These are phyloP conservation scores for Leccinum uliginosum DNA, from an alignment of 768 basidiomycete genomes.

Conservation along the genomic window DNA sequence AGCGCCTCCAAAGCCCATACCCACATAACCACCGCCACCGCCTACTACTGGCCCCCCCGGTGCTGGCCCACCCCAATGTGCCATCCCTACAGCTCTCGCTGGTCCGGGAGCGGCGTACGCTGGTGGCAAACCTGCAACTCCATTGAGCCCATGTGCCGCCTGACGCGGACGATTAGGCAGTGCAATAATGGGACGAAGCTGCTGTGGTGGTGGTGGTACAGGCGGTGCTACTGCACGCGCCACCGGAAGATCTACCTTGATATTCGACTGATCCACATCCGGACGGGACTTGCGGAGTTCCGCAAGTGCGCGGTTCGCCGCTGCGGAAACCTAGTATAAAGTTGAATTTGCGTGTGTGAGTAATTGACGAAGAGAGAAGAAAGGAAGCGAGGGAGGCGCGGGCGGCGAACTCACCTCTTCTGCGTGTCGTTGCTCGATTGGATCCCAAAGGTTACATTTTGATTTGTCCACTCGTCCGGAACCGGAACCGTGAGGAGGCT, in stretches of 20 bases:
- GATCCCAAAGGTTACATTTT: slow-evolving; percentile 69
- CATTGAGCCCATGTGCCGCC: not conserved
- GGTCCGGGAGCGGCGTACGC: not conserved
- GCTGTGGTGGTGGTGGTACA: not conserved
- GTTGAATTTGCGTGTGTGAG: not conserved
- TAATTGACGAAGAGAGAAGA: slow-evolving; percentile 13
- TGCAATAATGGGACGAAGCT: not conserved
- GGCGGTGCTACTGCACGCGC: not conserved
- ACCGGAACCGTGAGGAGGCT: slow-evolving; percentile 22
- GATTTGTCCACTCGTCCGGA: slow-evolving; percentile 24
- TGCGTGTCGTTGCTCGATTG: slow-evolving; percentile 58
- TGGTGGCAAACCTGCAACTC: not conserved
- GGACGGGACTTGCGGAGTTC: slow-evolving; percentile 58
- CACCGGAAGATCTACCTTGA: slow-evolving; percentile 63
- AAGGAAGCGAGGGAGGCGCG: not conserved
- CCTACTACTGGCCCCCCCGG: not conserved
- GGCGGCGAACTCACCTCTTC: slow-evolving; percentile 47
- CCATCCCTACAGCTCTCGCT: not conserved
- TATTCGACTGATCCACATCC: slow-evolving; percentile 52
- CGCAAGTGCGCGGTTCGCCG: slow-evolving; percentile 62
- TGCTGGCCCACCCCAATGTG: not conserved
- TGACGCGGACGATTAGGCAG: not conserved
- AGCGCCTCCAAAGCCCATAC: not conserved
- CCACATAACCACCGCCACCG: not conserved
- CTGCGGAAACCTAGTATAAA: slow-evolving; percentile 54